These are phyloP conservation scores for Amylocystis lapponica DNA, from an alignment of 768 basidiomycete species.

Conservation along the genomic window DNA sequence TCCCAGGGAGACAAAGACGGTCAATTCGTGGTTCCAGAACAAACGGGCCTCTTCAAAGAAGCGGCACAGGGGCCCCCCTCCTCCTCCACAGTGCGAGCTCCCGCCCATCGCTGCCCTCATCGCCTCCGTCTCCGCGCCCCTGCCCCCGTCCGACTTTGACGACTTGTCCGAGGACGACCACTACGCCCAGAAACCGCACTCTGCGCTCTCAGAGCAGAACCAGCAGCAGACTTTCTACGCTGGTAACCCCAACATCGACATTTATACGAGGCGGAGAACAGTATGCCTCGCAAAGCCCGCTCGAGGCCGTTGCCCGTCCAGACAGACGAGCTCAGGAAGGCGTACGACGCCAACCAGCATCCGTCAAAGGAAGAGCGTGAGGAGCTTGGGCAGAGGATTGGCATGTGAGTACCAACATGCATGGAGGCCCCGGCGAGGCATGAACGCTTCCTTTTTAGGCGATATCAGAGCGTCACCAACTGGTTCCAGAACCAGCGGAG, in stretches of 20 bases:
- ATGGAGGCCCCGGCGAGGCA: constrained; percentile 1
- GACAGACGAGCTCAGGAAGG: constrained; percentile 60
- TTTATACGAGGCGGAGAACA: constrained; percentile 32
- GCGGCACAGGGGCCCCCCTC: constrained; percentile 38
- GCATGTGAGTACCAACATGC: constrained; percentile 52
- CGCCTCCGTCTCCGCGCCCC: constrained; percentile 33
- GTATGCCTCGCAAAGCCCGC: constrained; percentile 54
- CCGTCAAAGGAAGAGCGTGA: constrained; percentile 65
- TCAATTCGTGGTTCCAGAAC: constrained; percentile 86
- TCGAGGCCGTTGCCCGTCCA: constrained; percentile 60
- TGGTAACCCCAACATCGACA: constrained; percentile 44
- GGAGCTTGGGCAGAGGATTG: constrained; percentile 59
- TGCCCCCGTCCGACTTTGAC: constrained; percentile 21
- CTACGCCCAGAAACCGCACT: constrained; percentile 39
- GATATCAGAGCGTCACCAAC: constrained; percentile 73
- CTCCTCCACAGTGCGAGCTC: constrained; percentile 20
- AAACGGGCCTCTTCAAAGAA: constrained; percentile 82
- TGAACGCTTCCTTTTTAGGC: constrained; percentile 42
- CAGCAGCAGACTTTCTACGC: constrained; percentile 37
- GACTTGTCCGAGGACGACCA: constrained; percentile 39
- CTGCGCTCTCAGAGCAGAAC: constrained; percentile 13
- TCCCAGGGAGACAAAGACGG: constrained; percentile 77
- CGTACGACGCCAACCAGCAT: constrained; percentile 60
- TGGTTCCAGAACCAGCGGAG: constrained; percentile 88
- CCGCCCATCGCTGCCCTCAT: constrained; percentile 37